A percentile compares a stretch with the other conserved stretches of the same genome.
These are phyloP conservation scores for Microthlaspi erraticum DNA, from an alignment of 345 rosid genomes.

Conservation along the genomic window DNA sequence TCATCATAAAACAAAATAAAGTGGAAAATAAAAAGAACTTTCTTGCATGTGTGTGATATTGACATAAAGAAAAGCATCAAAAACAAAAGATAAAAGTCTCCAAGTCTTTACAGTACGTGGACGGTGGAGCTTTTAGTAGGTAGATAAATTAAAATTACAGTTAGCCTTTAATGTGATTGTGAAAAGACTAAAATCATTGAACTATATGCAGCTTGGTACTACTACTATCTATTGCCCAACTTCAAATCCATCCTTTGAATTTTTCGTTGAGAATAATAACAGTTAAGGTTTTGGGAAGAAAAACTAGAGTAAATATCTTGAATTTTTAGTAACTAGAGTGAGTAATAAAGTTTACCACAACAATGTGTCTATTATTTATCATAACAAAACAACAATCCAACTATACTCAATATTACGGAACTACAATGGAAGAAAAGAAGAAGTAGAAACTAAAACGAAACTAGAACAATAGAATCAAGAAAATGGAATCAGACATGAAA, in stretches of 20 bases:
- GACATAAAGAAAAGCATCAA: constrained; percentile 41
- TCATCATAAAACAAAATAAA: constrained; percentile 6
- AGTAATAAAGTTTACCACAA: constrained; percentile 3
- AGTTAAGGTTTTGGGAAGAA: too few species aligned
- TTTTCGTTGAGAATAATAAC: neutral
- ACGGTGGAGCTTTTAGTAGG: constrained; percentile 41
- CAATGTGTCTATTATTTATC: constrained; percentile 15
- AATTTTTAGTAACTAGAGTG: too few species aligned
- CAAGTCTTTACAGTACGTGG: constrained; percentile 24
- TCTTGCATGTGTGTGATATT: constrained; percentile 23
- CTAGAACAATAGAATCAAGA: constrained; percentile 17
- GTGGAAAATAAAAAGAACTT: constrained; percentile 24
- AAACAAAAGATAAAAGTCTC: constrained; percentile 12
- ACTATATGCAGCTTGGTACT: constrained; percentile 3
- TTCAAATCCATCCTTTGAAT: neutral
- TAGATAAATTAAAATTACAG: constrained; percentile 23
- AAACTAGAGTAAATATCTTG: too few species aligned
- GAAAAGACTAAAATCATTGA: constrained; percentile 17
- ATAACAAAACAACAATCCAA: constrained; percentile 31
- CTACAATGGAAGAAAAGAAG: neutral
- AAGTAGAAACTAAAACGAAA: constrained; percentile 21
- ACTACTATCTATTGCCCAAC: constrained; percentile 7
- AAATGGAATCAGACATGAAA: constrained; percentile 33
- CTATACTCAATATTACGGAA: constrained; percentile 38
- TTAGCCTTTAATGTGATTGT: constrained; percentile 21